Percentiles rank a stretch among this genome's conserved stretches.
Evolutionary conservation across 345 rosid genomes (phyloP).

Genomic region (Eutrema yunnanense): DNA sequence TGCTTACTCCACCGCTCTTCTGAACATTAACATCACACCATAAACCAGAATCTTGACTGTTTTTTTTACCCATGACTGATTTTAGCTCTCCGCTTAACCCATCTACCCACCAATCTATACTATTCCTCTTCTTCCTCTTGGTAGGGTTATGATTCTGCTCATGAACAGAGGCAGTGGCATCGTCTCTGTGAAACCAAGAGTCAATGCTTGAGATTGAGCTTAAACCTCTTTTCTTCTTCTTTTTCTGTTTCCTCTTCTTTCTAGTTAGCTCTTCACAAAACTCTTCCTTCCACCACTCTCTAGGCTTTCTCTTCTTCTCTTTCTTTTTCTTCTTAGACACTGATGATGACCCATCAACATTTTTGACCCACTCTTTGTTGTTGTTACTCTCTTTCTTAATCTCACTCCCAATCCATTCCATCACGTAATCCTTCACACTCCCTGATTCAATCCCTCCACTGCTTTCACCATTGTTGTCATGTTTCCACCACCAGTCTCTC

Average conservation of each 20-base stretch:
- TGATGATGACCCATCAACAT: slow-evolving; percentile 26
- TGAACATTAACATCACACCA: slow-evolving; percentile 60
- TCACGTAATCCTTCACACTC: slow-evolving; percentile 65
- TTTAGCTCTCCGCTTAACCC: slow-evolving; percentile 62
- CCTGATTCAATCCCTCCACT: slow-evolving; percentile 53
- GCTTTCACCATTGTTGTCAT: slow-evolving; percentile 42
- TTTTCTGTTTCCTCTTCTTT: slow-evolving; percentile 44
- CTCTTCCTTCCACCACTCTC: slow-evolving; percentile 90
- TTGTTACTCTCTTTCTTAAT: slow-evolving; percentile 53
- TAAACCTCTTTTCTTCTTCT: slow-evolving; percentile 42
- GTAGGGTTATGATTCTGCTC: slow-evolving; percentile 18
- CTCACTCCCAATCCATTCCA: slow-evolving; percentile 83
- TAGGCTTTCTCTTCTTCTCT: slow-evolving; percentile 55
- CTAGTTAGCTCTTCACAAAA: slow-evolving; percentile 62
- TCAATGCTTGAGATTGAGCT: slow-evolving; percentile 43
- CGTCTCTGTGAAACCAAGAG: slow-evolving; percentile 65
- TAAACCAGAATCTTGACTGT: slow-evolving; percentile 46
- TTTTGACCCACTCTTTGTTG: slow-evolving; percentile 23
- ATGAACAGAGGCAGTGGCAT: slow-evolving; percentile 32
- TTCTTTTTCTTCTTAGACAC: slow-evolving; percentile 39
- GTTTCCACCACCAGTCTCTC: slow-evolving; percentile 83
- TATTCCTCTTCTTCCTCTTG: slow-evolving; percentile 49
- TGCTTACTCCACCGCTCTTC: slow-evolving; percentile 71
- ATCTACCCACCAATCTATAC: slow-evolving; percentile 72
- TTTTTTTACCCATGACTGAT: slow-evolving; percentile 31